Conservation (phyloP, 2,329 filamentous ascomycete genomes). For the Colletotrichum nymphaeae region DNA sequence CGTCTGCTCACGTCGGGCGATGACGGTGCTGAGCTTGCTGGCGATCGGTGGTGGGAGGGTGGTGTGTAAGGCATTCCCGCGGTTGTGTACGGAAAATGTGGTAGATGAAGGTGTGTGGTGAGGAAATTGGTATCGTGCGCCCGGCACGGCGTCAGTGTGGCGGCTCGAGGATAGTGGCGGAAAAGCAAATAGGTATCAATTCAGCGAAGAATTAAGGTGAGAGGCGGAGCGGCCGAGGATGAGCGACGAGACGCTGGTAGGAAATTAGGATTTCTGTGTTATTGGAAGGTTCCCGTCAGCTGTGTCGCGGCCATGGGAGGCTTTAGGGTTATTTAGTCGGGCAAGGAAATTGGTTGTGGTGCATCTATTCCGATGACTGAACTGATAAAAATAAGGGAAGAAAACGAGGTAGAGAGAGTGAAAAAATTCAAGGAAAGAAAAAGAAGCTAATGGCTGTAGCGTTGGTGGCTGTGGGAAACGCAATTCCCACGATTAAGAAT, state of each 20-base stretch:
- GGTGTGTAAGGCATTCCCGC: slow-evolving; percentile 89
- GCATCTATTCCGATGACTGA: slow-evolving; percentile 9
- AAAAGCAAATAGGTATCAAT: slow-evolving; percentile 36
- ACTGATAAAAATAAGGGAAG: background rate
- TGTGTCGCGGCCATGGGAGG: slow-evolving; percentile 15
- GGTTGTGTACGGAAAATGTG: slow-evolving; percentile 30
- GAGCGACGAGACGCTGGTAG: slow-evolving; percentile 16
- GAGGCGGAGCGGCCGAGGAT: background rate
- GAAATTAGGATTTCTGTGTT: slow-evolving; percentile 28
- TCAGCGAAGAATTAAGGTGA: slow-evolving; percentile 26
- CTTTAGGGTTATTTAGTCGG: background rate
- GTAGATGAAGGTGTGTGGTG: background rate
- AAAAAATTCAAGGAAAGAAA: background rate
- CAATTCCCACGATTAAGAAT: background rate
- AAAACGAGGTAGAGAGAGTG: background rate
- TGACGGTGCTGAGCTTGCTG: slow-evolving; percentile 66
- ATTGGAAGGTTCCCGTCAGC: slow-evolving; percentile 26
- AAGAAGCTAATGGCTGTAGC: slow-evolving; percentile 5
- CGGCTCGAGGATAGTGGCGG: background rate
- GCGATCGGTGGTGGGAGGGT: slow-evolving; percentile 72
- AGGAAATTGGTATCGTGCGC: slow-evolving; percentile 13
- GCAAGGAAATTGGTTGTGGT: slow-evolving; percentile 3
- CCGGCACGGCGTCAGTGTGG: slow-evolving; percentile 19
- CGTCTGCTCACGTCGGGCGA: slow-evolving; percentile 70
- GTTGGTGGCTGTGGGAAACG: background rate